These are phyloP conservation scores for Leccinum incarnatum DNA, from an alignment of 768 basidiomycete genomes.

Conservation along the genomic window DNA sequence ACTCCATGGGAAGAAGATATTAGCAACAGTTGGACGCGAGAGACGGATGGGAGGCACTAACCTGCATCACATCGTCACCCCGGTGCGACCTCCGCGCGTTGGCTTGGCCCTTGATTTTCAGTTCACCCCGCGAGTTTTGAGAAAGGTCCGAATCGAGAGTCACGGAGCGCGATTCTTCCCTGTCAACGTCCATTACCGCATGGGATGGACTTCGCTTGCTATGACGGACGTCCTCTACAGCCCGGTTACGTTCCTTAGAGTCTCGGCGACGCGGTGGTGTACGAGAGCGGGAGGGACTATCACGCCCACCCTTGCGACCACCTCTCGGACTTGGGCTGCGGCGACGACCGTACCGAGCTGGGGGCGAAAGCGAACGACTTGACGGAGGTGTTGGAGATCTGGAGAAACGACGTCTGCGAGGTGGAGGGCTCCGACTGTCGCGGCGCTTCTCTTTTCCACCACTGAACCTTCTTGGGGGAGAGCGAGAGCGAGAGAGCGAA, in stretches of 20 bases:
- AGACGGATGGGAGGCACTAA: constrained; percentile 12
- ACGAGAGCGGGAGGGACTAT: constrained; percentile 36
- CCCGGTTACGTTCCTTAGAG: constrained; percentile 26
- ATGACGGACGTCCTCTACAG: constrained; percentile 19
- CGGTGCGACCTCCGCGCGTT: constrained; percentile 54
- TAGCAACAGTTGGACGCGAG: neutral
- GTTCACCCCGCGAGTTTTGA: constrained; percentile 41
- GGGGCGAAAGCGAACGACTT: constrained; percentile 35
- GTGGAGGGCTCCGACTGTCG: constrained; percentile 33
- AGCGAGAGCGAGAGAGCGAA: constrained; percentile 29
- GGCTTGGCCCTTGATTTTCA: constrained; percentile 76
- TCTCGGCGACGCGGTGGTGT: constrained; percentile 34
- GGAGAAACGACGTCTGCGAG: constrained; percentile 42
- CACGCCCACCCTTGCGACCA: constrained; percentile 25
- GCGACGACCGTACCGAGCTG: constrained; percentile 41
- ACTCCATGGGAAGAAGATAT: constrained; percentile 19
- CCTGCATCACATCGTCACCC: constrained; percentile 41
- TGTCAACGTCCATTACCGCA: constrained; percentile 24
- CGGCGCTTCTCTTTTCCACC: constrained; percentile 23
- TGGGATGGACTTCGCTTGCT: constrained; percentile 28
- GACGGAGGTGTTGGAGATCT: constrained; percentile 51
- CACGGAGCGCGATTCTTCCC: constrained; percentile 20
- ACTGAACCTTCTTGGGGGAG: constrained; percentile 25
- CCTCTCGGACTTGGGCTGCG: constrained; percentile 42
- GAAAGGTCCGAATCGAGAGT: constrained; percentile 30